These are phyloP conservation scores for Penicillium corylophilum DNA, from an alignment of 2,329 filamentous ascomycete species.

Conservation along the genomic window DNA sequence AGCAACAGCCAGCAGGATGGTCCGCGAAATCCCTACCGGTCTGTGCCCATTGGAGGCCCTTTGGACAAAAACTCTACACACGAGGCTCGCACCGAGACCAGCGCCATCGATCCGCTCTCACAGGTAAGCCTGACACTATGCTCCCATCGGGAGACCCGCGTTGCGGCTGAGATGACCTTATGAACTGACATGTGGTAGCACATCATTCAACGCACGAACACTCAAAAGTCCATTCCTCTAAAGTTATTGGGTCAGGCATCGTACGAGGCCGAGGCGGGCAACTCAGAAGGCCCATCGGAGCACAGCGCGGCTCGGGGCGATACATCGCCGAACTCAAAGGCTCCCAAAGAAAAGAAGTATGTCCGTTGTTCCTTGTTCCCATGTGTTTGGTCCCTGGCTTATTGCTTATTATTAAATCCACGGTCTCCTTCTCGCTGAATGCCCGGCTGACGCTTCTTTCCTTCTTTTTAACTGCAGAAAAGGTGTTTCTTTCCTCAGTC, in stretches of 20 bases:
- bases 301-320: slow-evolving; percentile 32
- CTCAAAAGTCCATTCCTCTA: slow-evolving; percentile 56
- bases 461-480: slow-evolving; percentile 62
- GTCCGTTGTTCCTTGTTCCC: slow-evolving; percentile 34
- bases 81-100: slow-evolving; percentile 35
- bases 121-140: slow-evolving; percentile 50
- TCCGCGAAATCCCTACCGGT: slow-evolving; percentile 22
- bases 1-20: slow-evolving; percentile 30
- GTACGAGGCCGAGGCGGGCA: slow-evolving; percentile 42
- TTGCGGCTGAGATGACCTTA: background rate
- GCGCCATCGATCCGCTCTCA: slow-evolving; percentile 65
- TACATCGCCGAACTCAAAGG: slow-evolving; percentile 33
- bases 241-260: slow-evolving; percentile 42
- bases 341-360: slow-evolving; percentile 65
- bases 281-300: slow-evolving; percentile 34
- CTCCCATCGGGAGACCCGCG: too few relatives aligned
- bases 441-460: background rate
- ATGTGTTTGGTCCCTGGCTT: background rate
- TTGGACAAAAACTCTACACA: slow-evolving; percentile 26
- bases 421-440: background rate
- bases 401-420: background rate
- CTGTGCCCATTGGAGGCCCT: slow-evolving; percentile 20
- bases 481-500: slow-evolving; percentile 84
- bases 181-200: slow-evolving; percentile 46
- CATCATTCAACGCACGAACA: slow-evolving; percentile 67